These are phyloP conservation scores for Penicillium sp. DNA, from an alignment of 2,329 filamentous ascomycete species.

Conservation along the genomic window DNA sequence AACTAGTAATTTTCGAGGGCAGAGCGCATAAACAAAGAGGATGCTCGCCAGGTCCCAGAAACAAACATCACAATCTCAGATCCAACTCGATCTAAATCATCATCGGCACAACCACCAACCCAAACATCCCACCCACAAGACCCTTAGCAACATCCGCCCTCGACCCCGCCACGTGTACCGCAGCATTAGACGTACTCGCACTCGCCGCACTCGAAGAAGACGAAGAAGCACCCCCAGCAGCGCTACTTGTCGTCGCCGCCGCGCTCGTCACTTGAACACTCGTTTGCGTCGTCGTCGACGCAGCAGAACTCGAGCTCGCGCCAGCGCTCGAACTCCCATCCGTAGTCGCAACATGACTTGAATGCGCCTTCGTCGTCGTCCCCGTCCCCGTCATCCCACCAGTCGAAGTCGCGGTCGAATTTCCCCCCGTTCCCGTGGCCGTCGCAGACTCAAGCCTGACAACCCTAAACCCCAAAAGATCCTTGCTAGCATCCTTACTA, in stretches of 20 bases:
- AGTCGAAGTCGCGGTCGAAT: not conserved
- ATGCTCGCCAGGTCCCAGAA: not conserved
- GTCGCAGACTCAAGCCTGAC: constrained; percentile 5
- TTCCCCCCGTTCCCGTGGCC: not conserved
- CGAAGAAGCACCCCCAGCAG: constrained; percentile 1
- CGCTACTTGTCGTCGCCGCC: not conserved
- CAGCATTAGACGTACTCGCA: constrained; percentile 8
- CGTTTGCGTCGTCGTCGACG: not conserved
- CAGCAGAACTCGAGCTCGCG: too few relatives aligned
- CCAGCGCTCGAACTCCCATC: not conserved
- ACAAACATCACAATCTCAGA: not conserved
- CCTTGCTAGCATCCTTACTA: constrained; percentile 7
- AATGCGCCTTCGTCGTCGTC: not conserved
- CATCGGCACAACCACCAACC: not conserved
- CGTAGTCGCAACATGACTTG: not conserved
- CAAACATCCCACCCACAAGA: constrained; percentile 2
- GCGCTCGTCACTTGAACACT: not conserved
- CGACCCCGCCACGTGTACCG: not conserved
- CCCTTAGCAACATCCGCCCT: not conserved
- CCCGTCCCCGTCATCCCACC: not conserved
- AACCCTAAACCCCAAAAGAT: constrained; percentile 15
- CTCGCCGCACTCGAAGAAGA: constrained; percentile 6
- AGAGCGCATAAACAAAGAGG: not conserved
- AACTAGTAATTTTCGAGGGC: not conserved
- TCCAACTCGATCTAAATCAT: not conserved